phyloP scores from a whole-genome alignment of 2,329 filamentous ascomycete species.

The Botrytis fragariae region DNA sequence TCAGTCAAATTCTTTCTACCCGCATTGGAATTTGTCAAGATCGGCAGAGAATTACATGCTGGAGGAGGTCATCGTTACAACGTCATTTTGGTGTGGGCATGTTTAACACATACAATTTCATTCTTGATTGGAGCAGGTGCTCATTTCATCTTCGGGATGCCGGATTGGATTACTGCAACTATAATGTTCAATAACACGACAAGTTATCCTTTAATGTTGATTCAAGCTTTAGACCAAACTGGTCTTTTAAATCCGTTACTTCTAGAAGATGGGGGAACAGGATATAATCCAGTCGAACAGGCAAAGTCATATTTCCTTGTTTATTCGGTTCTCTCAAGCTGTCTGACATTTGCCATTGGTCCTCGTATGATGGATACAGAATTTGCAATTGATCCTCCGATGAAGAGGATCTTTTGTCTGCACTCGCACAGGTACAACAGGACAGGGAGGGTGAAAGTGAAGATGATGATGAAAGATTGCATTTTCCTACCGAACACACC shows the following conservation, averaged over 20 bases:
- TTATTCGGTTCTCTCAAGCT: slow-evolving; percentile 62
- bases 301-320: slow-evolving; percentile 66
- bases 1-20: slow-evolving; percentile 50
- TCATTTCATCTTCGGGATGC: slow-evolving; percentile 43
- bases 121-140: slow-evolving; percentile 43
- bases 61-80: slow-evolving; percentile 41
- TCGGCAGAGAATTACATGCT: slow-evolving; percentile 44
- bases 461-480: slow-evolving; percentile 28
- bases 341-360: slow-evolving; percentile 62
- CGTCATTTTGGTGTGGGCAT: slow-evolving; percentile 45
- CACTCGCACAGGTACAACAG: slow-evolving; percentile 30
- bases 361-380: slow-evolving; percentile 54
- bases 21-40: slow-evolving; percentile 46
- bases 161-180: slow-evolving; percentile 47
- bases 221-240: slow-evolving; percentile 42
- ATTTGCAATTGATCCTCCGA: slow-evolving; percentile 40
- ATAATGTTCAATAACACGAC: slow-evolving; percentile 52
- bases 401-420: slow-evolving; percentile 23
- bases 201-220: slow-evolving; percentile 46
- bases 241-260: slow-evolving; percentile 54
- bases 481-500: slow-evolving; percentile 43
- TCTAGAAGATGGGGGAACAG: slow-evolving; percentile 44
- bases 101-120: slow-evolving; percentile 42
- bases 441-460: slow-evolving; percentile 14
- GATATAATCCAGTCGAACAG: slow-evolving; percentile 50